Base-by-base conservation (phyloP, 1,139 yeast genomes). In the Pichia sp. region DNA sequence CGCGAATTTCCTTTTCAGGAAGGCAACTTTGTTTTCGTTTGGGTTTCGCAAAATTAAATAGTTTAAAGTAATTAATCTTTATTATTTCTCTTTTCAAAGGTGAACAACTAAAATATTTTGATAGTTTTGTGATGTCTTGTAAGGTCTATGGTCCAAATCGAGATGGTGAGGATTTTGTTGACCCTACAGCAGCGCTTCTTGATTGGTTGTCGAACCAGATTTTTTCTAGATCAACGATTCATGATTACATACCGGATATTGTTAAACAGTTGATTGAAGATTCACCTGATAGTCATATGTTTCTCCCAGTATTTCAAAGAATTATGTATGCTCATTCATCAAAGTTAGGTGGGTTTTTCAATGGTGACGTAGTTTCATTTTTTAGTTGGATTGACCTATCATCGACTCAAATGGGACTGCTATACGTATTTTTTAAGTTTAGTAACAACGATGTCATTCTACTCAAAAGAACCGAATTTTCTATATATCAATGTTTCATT, bases 401-500 rank as follows among this genome's bases (percentile, higher is more conserved):
- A 2, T 40, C 50, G 6, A 36, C 41, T 13, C 45, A 52, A 20
- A 27, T 50, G 22, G 32, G 32, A 22, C 16, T 35, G 7, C 26
- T 53, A 8, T 53, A 51, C 26, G 29, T 26, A 3, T 22, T 51
- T 25, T 42, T 53, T 18, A 45, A 46, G 26, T 49, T 53, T 12
- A 30, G 20, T 16, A 23, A 32, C 16, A 40, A 29, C 16, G 56
- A 53, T 11, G 27, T 47, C 1, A 26, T 36, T 2, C 22, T 46
- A 16, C 25, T 53, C 3, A 53, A 49, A 36, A 43, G 49, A n/a
- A 30, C 49, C 5, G 56, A 53, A 39, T 53, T 45, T 29, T 46
- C 48, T 18, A 39, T 53, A 5, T 53, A 53, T 29, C 48, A 47
- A 43, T 44, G 43, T 4, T 45, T 39, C 13, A 42, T 48, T 20